A percentile compares a stretch with the other conserved stretches of the same genome.
These are phyloP conservation scores for Rhodotorula sp. DNA, from an alignment of 1,284 basidiomycete species.

Conservation along the genomic window DNA sequence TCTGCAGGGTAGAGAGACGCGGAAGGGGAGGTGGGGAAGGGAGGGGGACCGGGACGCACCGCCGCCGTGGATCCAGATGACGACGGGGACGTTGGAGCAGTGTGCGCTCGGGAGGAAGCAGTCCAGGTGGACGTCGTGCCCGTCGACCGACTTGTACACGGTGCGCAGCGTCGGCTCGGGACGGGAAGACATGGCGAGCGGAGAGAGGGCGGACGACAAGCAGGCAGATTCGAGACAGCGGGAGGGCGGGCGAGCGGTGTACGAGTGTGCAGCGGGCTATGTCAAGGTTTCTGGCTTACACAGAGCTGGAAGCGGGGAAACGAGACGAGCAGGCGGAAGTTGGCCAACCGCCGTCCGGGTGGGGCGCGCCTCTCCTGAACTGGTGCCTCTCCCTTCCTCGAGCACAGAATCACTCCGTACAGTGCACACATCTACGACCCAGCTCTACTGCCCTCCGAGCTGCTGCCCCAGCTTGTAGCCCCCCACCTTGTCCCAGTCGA, in stretches of 20 bases:
- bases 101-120: conserved; percentile 15
- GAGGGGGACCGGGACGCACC: conserved; percentile 3
- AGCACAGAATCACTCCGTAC: too few species aligned
- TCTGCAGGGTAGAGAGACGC: neutral
- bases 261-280: too few species aligned
- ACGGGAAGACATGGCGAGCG: neutral
- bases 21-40: neutral
- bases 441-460: conserved; percentile 50
- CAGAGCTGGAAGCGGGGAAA: too few species aligned
- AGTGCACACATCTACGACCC: too few species aligned
- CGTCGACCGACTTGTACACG: conserved; percentile 23
- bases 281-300: too few species aligned
- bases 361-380: too few species aligned
- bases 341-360: too few species aligned
- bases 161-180: conserved; percentile 6
- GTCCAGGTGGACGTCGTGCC: conserved; percentile 29
- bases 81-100: conserved; percentile 2
- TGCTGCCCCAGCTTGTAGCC: conserved; percentile 85
- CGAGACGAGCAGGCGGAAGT: too few species aligned
- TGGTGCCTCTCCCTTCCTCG: too few species aligned
- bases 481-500: conserved; percentile 68
- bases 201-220: neutral
- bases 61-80: conserved; percentile 28
- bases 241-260: neutral
- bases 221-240: too few species aligned